Evolutionary conservation across 1,284 basidiomycete genomes (phyloP), one percentile per base, ranked within the genome.

Genomic region (Coniferiporia sulphurascens): DNA sequence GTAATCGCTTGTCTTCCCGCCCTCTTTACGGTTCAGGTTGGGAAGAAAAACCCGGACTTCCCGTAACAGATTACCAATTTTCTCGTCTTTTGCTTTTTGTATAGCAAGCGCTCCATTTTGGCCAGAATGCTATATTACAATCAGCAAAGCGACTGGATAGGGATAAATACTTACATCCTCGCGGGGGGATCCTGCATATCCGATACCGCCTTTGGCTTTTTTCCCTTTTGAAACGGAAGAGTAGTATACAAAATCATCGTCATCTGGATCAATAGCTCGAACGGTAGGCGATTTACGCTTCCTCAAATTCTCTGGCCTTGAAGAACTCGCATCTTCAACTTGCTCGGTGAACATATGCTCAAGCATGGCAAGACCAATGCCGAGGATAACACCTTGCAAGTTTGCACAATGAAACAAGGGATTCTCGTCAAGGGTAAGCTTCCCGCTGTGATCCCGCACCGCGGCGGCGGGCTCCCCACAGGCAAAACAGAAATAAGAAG

Each of bases 341-440:
- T 87, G 84, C 53, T 86, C 83, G 36, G 77, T 70, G 66, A 85
- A 92, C 50, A 81, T 72, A 55, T 84, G 78, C 70, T 93, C 90
- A 48, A 92, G 76, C 83, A 89, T 89, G 22, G 83, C 84, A 45
- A 94, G 80, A 7, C 93, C 93, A 45, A 95, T 80, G 9, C 93
- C 93, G 13, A 96, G 77, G 61, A 95, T 85, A 10, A 89, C 84
- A 44, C 93, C 93, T 74, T 95, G 93, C 27, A 95, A 69, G 67
- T 91, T 89, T 3, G 90, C 80, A 70, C 93, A 96, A 72, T 96
- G 93, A 69, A 95, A 91, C 48, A 96, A 73, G 4, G 79, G 77
- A 60, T 84, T 78, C 48, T 82, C 76, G 52, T 76, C 74, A 43
- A 73, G 72, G 34, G 76, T 71, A 34, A 72, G 65, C 44, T 71